Evolutionary conservation across 495 filamentous ascomycete species (phyloP).

Genomic region (Amphirosellinia nigrospora): DNA sequence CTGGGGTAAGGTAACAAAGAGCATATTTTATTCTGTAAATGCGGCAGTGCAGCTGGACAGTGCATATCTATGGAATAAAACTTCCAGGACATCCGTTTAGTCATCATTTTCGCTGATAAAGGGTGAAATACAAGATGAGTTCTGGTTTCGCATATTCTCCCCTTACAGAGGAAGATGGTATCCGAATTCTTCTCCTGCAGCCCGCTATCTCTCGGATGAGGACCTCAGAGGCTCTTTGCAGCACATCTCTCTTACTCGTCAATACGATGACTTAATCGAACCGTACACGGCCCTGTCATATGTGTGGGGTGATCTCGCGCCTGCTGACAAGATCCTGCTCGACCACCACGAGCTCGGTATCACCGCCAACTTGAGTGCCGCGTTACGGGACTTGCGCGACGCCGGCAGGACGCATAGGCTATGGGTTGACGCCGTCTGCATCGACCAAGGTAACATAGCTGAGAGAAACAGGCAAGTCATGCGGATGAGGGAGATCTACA

Average conservation of each 20-base stretch:
- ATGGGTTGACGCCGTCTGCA: background rate
- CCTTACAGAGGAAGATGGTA: background rate
- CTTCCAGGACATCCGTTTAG: too few relatives aligned
- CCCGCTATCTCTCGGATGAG: conserved; percentile 16
- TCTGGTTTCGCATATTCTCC: background rate
- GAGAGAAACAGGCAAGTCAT: background rate
- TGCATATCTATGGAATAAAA: background rate
- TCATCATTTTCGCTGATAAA: background rate
- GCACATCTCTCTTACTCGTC: conserved; percentile 29
- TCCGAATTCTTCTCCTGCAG: conserved; percentile 27
- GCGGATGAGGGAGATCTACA: background rate
- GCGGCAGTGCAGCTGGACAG: too few relatives aligned
- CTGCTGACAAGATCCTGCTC: conserved; percentile 11
- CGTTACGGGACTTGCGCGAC: conserved; percentile 30
- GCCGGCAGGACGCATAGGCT: background rate
- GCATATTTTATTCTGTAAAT: too few relatives aligned
- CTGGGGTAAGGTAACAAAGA: too few relatives aligned
- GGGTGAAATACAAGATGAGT: background rate
- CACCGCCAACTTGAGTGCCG: conserved; percentile 23
- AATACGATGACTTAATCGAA: conserved; percentile 32
- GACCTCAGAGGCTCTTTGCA: conserved; percentile 31
- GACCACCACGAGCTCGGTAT: conserved; percentile 18
- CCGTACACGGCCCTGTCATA: conserved; percentile 40
- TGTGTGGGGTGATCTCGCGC: conserved; percentile 34
- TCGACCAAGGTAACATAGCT: background rate